Conservation (phyloP, 129 eudicot species). For the Arctium lappa region DNA sequence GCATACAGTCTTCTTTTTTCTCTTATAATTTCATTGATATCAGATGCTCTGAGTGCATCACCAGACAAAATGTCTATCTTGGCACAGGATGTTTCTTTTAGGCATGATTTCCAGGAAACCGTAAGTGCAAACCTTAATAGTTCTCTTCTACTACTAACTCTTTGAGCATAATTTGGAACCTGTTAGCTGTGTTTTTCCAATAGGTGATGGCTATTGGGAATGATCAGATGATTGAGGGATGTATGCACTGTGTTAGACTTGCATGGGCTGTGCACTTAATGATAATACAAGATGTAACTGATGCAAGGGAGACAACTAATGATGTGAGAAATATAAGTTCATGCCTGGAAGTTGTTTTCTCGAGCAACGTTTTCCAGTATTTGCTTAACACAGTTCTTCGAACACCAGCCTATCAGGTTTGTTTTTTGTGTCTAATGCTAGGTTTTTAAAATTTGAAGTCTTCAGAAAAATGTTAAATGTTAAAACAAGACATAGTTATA, state of each 20-base stretch:
- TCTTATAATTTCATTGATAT: constrained; percentile 70
- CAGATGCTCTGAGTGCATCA: constrained; percentile 84
- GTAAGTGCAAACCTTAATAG: constrained; percentile 45
- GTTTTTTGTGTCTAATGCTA: background rate
- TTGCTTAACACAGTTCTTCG: constrained; percentile 70
- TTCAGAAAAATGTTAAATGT: background rate
- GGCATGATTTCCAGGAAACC: constrained; percentile 72
- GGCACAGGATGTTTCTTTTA: constrained; percentile 71
- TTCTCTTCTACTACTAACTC: background rate
- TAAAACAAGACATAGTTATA: background rate
- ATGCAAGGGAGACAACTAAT: constrained; percentile 50
- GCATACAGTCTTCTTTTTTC: constrained; percentile 77
- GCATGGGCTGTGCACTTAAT: constrained; percentile 94
- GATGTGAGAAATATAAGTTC: constrained; percentile 55
- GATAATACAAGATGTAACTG: constrained; percentile 61
- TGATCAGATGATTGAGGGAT: constrained; percentile 73
- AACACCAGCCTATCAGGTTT: constrained; percentile 92
- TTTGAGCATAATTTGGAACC: background rate
- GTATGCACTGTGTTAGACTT: constrained; percentile 77
- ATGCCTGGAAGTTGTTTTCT: constrained; percentile 73
- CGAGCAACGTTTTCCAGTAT: constrained; percentile 85
- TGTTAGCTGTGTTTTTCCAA: constrained; percentile 17
- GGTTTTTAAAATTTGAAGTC: background rate
- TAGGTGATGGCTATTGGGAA: constrained; percentile 67
- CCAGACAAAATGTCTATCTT: constrained; percentile 60